These are phyloP conservation scores for Rhizopogon rudus DNA, from an alignment of 768 basidiomycete species.

Conservation along the genomic window DNA sequence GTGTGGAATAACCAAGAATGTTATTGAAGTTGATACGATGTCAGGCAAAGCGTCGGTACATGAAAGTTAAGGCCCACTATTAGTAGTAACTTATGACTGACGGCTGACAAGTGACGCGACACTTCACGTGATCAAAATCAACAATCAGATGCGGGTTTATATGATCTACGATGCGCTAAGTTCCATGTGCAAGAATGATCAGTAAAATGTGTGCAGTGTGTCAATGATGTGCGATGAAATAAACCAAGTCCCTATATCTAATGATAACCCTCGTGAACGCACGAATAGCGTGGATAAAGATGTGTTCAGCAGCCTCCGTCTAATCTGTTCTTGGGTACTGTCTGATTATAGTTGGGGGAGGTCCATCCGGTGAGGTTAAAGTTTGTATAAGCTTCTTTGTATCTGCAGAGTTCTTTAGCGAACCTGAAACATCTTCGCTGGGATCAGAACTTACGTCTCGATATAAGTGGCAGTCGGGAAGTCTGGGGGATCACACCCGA, in stretches of 20 bases:
- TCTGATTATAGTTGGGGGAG: slow-evolving; percentile 36
- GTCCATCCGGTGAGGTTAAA: slow-evolving; percentile 41
- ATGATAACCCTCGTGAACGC: neutral
- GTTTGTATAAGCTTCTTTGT: slow-evolving; percentile 42
- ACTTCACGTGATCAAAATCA: slow-evolving; percentile 27
- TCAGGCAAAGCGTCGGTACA: slow-evolving; percentile 12
- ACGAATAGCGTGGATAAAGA: neutral
- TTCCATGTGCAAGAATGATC: neutral
- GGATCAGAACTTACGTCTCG: slow-evolving; percentile 42
- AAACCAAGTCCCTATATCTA: neutral
- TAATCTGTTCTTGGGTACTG: slow-evolving; percentile 55
- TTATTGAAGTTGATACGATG: slow-evolving; percentile 20
- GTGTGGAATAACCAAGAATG: neutral
- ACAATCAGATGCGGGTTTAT: neutral
- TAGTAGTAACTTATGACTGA: slow-evolving; percentile 5
- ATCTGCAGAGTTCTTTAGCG: slow-evolving; percentile 16
- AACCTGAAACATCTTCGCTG: neutral
- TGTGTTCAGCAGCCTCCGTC: slow-evolving; percentile 23
- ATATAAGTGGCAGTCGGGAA: slow-evolving; percentile 81
- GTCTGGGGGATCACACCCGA: slow-evolving; percentile 65
- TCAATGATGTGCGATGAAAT: neutral
- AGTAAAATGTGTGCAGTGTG: neutral
- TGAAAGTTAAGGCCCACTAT: neutral
- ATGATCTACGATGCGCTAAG: neutral
- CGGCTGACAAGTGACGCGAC: slow-evolving; percentile 23